phyloP scores from a whole-genome alignment of 208 protist species.

The Trypanosoma mega region DNA sequence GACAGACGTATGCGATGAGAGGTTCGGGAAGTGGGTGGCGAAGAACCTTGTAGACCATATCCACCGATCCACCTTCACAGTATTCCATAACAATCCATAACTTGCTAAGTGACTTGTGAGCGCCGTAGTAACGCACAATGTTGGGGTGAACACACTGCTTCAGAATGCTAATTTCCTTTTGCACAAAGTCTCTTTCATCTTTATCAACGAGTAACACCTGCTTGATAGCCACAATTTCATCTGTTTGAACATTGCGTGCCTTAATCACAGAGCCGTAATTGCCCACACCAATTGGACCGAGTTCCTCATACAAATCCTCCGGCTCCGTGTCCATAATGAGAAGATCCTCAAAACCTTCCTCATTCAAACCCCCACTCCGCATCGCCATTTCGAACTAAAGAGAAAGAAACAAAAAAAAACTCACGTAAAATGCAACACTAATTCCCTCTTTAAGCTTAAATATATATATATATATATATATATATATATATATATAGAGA shows the following conservation, averaged over 20 bases:
- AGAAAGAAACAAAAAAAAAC: neutral
- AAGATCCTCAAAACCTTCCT: constrained; percentile 46
- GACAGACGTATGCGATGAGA: constrained; percentile 88
- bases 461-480: too few relatives aligned
- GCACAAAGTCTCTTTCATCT: constrained; percentile 73
- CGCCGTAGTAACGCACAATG: constrained; percentile 88
- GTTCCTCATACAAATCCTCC: constrained; percentile 75
- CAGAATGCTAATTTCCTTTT: constrained; percentile 88
- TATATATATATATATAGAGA: too few relatives aligned
- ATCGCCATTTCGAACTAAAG: neutral
- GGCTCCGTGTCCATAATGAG: constrained; percentile 69
- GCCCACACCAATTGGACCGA: constrained; percentile 87
- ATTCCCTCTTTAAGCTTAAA: too few relatives aligned
- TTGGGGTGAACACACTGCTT: constrained; percentile 82
- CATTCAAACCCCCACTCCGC: constrained; percentile 4
- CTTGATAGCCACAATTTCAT: constrained; percentile 88
- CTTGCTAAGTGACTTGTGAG: constrained; percentile 78
- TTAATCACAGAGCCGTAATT: constrained; percentile 98
- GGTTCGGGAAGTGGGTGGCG: constrained; percentile 68
- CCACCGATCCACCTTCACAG: constrained; percentile 91
- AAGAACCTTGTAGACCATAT: constrained; percentile 84
- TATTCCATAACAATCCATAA: constrained; percentile 95
- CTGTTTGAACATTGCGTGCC: constrained; percentile 75
- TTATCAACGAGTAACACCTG: constrained; percentile 82
- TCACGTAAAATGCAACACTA: neutral